Base-by-base conservation (phyloP, 257 asterid species). In the Primulina huaijiensis region DNA sequence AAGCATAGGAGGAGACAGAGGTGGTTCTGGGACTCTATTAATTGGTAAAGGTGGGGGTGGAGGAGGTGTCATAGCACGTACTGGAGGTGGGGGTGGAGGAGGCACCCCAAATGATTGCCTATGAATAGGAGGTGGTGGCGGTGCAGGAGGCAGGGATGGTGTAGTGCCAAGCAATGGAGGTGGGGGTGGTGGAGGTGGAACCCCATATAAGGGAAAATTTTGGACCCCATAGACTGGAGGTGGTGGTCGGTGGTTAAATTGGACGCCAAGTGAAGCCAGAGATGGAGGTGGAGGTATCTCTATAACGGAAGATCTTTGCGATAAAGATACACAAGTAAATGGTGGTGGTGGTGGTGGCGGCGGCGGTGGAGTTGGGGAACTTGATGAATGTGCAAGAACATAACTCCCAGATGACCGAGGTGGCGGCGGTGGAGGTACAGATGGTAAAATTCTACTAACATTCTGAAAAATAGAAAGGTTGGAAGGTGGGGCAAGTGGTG, bases 401-500 rank as follows among this genome's bases (percentile, higher is more conserved):
- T 70, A 71, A 81, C 70, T 56, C 46, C 57, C 69, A 63, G 30
- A 56, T 59, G 87, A 67, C 85, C 83, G 79, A 10, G 86, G 82
- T 14, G 90, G 79, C 40, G 72, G 69, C 2, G 76, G 70, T 2
- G 79, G 79, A 7, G 84, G 78, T 14, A 29, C 52, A n/a, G 84
- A 86, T 6, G 78, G 79, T 67, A 72, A 70, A 52, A 67, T 75
- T 68, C 72, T 76, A 68, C 76, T 75, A 71, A 53, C 68, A 77
- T 64, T 73, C 12, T 70, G 81, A 68, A 65, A 62, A 38, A 35
- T 76, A 67, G 82, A 77, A 70, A 76, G 73, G 56, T 64, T 52
- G 64, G 70, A 64, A 72, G 77, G 77, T 8, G 69, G 62, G 40
- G 80, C 76, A 0, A 79, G 80, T 37, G 82, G 67, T 1, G 68